phyloP scores from a whole-genome alignment of 139 green algal species.

The Picochlorum sp. region DNA sequence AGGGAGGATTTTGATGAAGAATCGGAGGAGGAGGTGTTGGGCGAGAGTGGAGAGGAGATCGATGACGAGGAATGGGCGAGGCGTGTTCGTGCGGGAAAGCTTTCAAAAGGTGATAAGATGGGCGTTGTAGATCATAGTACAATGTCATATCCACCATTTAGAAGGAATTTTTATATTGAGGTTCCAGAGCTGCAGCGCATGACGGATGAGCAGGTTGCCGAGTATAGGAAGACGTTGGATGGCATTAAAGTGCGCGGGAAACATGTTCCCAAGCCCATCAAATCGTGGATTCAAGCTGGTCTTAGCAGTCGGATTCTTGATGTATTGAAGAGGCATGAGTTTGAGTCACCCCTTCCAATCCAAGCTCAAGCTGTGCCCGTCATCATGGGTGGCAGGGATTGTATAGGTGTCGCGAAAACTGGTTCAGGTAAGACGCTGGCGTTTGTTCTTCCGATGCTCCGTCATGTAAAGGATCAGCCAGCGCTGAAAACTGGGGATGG shows the following conservation, averaged over 20 bases:
- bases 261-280: constrained; percentile 75
- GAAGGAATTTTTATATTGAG: constrained; percentile 84
- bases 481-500: constrained; percentile 71
- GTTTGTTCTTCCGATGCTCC: constrained; percentile 93
- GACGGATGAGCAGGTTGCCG: constrained; percentile 57
- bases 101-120: constrained; percentile 88
- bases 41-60: constrained; percentile 23
- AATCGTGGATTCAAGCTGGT: constrained; percentile 76
- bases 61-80: constrained; percentile 58
- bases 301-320: constrained; percentile 71
- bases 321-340: constrained; percentile 60
- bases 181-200: constrained; percentile 63
- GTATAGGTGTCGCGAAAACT: constrained; percentile 97
- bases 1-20: constrained; percentile 4
- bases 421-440: constrained; percentile 95
- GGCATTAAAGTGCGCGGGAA: constrained; percentile 84
- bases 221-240: constrained; percentile 57
- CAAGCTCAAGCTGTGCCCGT: constrained; percentile 91
- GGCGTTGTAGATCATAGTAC: constrained; percentile 64
- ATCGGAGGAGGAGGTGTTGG: constrained; percentile 2
- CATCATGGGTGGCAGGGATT: constrained; percentile 95
- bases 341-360: constrained; percentile 83
- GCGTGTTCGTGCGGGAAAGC: constrained; percentile 54
- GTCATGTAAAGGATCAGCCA: constrained; percentile 93
- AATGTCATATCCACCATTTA: constrained; percentile 74